A percentile compares a stretch with the other conserved stretches of the same genome.
These are phyloP conservation scores for Kwoniella botswanensis DNA, from an alignment of 768 basidiomycete genomes.

Conservation along the genomic window DNA sequence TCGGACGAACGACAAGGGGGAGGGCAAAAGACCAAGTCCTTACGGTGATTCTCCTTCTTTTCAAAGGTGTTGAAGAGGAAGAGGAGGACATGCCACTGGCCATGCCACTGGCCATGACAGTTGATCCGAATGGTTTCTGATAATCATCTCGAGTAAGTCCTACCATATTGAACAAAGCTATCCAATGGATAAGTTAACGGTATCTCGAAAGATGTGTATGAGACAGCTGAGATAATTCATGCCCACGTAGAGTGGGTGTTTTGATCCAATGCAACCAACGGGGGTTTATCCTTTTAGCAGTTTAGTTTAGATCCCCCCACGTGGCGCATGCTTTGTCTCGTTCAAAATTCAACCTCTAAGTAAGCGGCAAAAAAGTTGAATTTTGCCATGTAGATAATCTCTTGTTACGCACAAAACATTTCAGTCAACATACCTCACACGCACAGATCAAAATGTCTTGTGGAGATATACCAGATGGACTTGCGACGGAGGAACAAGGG, in stretches of 20 bases:
- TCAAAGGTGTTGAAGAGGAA: slow-evolving; percentile 8
- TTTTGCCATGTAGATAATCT: background rate
- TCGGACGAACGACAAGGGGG: no score
- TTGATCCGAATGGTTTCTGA: background rate
- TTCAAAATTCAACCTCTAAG: background rate
- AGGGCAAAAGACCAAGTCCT: background rate
- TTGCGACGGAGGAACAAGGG: slow-evolving; percentile 32
- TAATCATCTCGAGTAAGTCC: background rate
- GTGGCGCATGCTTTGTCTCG: no score
- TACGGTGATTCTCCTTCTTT: slow-evolving; percentile 39
- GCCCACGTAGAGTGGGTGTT: no score
- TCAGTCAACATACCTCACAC: no score
- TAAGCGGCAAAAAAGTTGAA: slow-evolving; percentile 13
- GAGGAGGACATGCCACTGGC: no score
- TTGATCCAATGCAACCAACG: no score
- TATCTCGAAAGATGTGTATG: no score
- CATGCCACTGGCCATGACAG: background rate
- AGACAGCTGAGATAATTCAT: no score
- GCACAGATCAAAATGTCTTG: slow-evolving; percentile 44
- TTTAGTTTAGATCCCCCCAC: background rate
- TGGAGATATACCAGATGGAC: slow-evolving; percentile 41
- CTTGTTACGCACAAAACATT: no score
- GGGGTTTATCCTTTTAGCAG: slow-evolving; percentile 2
- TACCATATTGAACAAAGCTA: background rate
- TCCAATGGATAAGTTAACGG: no score